A percentile compares a stretch with the other conserved stretches of the same genome.
Evolutionary conservation across 441 rosid genomes (phyloP).

Genomic region (Adansonia gregorii): DNA sequence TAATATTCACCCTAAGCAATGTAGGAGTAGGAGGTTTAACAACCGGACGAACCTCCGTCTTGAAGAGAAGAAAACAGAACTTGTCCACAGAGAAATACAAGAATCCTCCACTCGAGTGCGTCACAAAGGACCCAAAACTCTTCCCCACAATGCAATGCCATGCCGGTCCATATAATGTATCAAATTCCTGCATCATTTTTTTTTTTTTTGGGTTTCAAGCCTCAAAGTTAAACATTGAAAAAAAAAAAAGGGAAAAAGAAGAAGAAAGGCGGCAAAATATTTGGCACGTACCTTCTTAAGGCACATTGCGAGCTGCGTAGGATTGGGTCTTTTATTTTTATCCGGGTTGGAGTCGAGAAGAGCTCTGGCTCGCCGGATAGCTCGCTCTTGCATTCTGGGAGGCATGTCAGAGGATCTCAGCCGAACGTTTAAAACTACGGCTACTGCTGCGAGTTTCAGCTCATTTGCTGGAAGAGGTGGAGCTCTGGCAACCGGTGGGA

Average conservation of each 20-base stretch:
- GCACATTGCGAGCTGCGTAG: conserved; percentile 47
- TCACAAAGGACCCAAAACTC: conserved; percentile 76
- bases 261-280: background rate
- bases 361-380: conserved; percentile 47
- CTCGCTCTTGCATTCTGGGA: conserved; percentile 54
- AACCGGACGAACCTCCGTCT: conserved; percentile 61
- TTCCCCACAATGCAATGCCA: conserved; percentile 85
- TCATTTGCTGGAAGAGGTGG: conserved; percentile 29
- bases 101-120: conserved; percentile 76
- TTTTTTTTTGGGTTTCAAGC: background rate
- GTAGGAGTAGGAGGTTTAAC: conserved; percentile 28
- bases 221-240: background rate
- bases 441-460: conserved; percentile 53
- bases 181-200: conserved; percentile 56
- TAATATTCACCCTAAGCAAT: conserved; percentile 19
- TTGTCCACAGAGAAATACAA: conserved; percentile 68
- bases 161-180: conserved; percentile 63
- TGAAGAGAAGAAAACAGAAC: conserved; percentile 67
- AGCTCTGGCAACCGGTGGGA: conserved; percentile 28
- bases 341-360: conserved; percentile 41
- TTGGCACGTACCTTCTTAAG: conserved; percentile 46
- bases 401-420: conserved; percentile 68
- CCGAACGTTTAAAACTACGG: conserved; percentile 49
- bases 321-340: conserved; percentile 28
- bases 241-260: background rate